Evolutionary conservation across 2,329 filamentous ascomycete genomes (phyloP).

Genomic region (Teratosphaeria gauchensis): DNA sequence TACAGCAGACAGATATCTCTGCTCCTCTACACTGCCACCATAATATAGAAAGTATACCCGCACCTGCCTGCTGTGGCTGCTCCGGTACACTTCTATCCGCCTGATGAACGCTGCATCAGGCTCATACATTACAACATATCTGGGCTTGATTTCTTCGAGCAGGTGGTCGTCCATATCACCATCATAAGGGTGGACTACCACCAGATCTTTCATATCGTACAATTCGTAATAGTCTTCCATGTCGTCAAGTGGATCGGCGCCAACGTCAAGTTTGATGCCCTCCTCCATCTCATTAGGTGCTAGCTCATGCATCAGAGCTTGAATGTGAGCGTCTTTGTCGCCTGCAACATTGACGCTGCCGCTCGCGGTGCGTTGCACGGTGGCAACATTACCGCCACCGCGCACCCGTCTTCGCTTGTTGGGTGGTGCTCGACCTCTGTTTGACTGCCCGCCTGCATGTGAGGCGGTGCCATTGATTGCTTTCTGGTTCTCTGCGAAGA

Average conservation of each 20-base stretch:
- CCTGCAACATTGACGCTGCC: conserved; percentile 69
- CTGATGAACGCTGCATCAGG: conserved; percentile 91
- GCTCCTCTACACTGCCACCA: conserved; percentile 86
- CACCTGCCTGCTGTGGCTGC: conserved; percentile 83
- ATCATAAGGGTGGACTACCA: conserved; percentile 87
- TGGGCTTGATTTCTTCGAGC: conserved; percentile 85
- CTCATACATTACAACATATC: conserved; percentile 98
- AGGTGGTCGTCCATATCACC: conserved; percentile 93
- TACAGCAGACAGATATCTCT: conserved; percentile 79
- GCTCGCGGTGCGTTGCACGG: conserved; percentile 56
- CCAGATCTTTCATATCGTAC: conserved; percentile 80
- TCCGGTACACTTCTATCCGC: conserved; percentile 88
- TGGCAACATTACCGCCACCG: conserved; percentile 58
- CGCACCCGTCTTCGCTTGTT: conserved; percentile 81
- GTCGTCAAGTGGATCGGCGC: conserved; percentile 71
- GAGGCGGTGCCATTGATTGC: conserved; percentile 56
- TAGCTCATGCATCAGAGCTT: conserved; percentile 71
- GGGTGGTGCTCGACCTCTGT: conserved; percentile 55
- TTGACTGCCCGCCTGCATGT: conserved; percentile 32
- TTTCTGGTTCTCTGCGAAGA: conserved; percentile 74
- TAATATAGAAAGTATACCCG: conserved; percentile 97
- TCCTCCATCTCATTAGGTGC: conserved; percentile 70
- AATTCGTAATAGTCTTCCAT: conserved; percentile 90
- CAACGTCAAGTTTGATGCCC: conserved; percentile 62
- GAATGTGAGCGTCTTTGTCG: conserved; percentile 74